Conservation (phyloP, 192 early-diverging fungal genomes). For the Oehlia diaphana region DNA sequence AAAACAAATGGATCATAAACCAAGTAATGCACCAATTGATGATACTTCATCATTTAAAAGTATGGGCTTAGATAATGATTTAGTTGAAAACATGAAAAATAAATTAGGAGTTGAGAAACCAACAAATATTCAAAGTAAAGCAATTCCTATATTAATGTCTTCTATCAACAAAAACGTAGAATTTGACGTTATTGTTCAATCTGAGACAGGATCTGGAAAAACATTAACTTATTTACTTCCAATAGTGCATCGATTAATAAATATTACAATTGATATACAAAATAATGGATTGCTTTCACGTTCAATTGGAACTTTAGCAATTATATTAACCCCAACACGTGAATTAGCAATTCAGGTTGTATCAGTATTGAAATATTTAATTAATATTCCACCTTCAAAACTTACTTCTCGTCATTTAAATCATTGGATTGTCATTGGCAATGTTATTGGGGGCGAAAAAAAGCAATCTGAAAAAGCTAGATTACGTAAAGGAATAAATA, state of each 20-base stretch:
- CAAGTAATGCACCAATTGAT: slow-evolving; percentile 52
- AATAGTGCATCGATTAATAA: slow-evolving; percentile 84
- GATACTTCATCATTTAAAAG: slow-evolving; percentile 65
- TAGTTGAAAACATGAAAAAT: slow-evolving; percentile 63
- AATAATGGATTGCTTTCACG: slow-evolving; percentile 52
- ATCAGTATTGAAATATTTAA: slow-evolving; percentile 70
- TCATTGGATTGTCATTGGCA: slow-evolving; percentile 84
- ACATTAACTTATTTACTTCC: slow-evolving; percentile 94
- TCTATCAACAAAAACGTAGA: slow-evolving; percentile 45
- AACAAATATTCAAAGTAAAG: slow-evolving; percentile 86
- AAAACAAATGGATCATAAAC: slow-evolving; percentile 33
- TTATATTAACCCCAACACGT: slow-evolving; percentile 94
- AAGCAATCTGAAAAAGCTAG: slow-evolving; percentile 81
- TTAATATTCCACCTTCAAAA: slow-evolving; percentile 56
- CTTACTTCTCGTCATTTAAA: slow-evolving; percentile 40
- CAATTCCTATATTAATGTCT: slow-evolving; percentile 74
- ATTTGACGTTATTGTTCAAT: slow-evolving; percentile 88
- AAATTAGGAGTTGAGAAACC: slow-evolving; percentile 81
- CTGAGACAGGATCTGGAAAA: slow-evolving; percentile 97
- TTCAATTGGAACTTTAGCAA: slow-evolving; percentile 82
- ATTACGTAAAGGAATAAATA: slow-evolving; percentile 82
- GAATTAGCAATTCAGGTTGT: slow-evolving; percentile 96
- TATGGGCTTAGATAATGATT: slow-evolving; percentile 74
- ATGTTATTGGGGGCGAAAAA: slow-evolving; percentile 81
- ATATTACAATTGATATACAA: slow-evolving; percentile 49